These are phyloP conservation scores for Cenchrus fungigraminus DNA, from an alignment of 176 grass and related monocot species.

Conservation along the genomic window DNA sequence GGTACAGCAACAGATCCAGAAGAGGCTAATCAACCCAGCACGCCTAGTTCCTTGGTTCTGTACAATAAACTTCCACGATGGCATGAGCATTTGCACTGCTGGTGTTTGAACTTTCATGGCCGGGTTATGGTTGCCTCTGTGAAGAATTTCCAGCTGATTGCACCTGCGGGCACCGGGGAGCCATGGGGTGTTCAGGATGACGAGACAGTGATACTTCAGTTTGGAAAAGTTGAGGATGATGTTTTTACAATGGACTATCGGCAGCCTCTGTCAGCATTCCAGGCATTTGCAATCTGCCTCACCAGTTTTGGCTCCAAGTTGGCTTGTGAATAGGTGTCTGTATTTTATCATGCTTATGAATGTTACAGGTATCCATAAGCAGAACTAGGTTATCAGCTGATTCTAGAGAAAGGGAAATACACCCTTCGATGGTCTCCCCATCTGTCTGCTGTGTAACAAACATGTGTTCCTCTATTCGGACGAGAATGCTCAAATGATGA, in stretches of 20 bases:
- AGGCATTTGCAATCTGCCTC: conserved; percentile 76
- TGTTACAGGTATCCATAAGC: background rate
- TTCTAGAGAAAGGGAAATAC: background rate
- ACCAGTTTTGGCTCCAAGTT: conserved; percentile 63
- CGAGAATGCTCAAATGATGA: background rate
- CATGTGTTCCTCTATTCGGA: background rate
- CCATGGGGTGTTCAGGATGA: conserved; percentile 36
- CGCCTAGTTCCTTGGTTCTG: conserved; percentile 38
- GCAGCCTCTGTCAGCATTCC: conserved; percentile 55
- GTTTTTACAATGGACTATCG: conserved; percentile 77
- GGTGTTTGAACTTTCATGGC: conserved; percentile 71
- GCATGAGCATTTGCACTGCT: conserved; percentile 69
- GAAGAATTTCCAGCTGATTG: conserved; percentile 76
- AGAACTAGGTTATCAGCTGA: background rate
- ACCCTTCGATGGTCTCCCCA: background rate
- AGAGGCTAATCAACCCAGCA: background rate
- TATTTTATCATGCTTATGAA: background rate
- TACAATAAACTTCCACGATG: conserved; percentile 63
- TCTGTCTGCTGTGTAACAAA: background rate
- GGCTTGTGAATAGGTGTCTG: conserved; percentile 48
- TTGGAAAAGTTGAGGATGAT: conserved; percentile 61
- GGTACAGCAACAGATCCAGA: background rate
- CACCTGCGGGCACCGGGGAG: background rate
- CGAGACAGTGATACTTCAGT: conserved; percentile 65
- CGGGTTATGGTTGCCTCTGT: conserved; percentile 64